Percentiles rank a stretch among this genome's conserved stretches.
These are phyloP conservation scores for Schizonepeta tenuifolia DNA, from an alignment of 257 asterid species.

Conservation along the genomic window DNA sequence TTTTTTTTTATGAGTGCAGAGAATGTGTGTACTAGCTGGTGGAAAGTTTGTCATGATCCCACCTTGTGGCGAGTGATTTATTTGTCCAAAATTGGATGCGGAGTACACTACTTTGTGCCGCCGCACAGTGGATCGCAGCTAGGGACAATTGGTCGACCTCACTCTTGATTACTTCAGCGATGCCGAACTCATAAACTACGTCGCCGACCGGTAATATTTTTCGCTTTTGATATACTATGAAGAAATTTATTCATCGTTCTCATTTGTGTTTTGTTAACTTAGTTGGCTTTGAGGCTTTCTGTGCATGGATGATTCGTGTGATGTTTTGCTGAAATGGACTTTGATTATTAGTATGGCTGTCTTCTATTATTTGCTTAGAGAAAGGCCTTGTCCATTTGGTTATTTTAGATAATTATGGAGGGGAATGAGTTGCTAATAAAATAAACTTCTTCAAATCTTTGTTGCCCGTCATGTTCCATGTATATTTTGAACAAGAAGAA, in stretches of 20 bases:
- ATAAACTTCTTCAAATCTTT: too few relatives aligned
- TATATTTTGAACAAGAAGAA: background rate
- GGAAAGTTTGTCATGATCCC: slow-evolving; percentile 43
- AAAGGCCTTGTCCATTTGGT: too few relatives aligned
- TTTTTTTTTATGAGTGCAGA: slow-evolving; percentile 43
- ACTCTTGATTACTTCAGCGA: slow-evolving; percentile 26
- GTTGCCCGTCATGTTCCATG: background rate
- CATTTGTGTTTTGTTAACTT: background rate
- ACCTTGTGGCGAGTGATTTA: slow-evolving; percentile 41
- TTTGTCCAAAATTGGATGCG: background rate
- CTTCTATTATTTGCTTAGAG: too few relatives aligned
- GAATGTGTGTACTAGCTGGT: slow-evolving; percentile 50
- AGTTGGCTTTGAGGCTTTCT: background rate
- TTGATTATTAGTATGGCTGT: too few relatives aligned
- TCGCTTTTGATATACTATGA: background rate
- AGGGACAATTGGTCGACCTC: slow-evolving; percentile 42
- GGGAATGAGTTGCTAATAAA: too few relatives aligned
- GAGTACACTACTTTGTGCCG: slow-evolving; percentile 36
- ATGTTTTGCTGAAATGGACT: too few relatives aligned
- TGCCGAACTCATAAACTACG: slow-evolving; percentile 30
- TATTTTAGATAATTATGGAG: too few relatives aligned
- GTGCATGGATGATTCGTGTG: background rate
- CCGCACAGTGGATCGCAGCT: slow-evolving; percentile 47
- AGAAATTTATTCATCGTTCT: background rate
- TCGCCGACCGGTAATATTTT: slow-evolving; percentile 35